Evolutionary conservation across 345 rosid species (phyloP).

Genomic region (Melaleuca alternifolia): DNA sequence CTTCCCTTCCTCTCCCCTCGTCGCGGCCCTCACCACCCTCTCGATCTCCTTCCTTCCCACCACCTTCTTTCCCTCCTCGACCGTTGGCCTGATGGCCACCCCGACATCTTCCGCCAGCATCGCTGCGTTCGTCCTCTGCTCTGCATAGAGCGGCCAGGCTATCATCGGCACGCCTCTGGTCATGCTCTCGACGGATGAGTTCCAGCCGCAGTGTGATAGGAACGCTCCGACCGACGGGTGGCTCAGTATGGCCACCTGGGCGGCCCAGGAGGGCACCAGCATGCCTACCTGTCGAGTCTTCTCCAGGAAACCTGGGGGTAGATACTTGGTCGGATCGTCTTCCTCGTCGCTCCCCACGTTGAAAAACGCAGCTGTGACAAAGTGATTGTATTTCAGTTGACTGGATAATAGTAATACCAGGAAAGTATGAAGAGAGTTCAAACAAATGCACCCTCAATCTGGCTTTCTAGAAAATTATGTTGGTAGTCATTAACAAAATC

Average conservation of each 20-base stretch:
- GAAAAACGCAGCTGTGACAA: conserved; percentile 5
- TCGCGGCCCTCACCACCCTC: conserved; percentile 14
- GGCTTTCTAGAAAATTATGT: too few species aligned
- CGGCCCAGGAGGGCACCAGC: conserved; percentile 22
- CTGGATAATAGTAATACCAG: neutral
- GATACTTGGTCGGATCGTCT: conserved; percentile 12
- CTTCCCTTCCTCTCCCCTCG: conserved; percentile 22
- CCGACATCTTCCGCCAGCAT: conserved; percentile 21
- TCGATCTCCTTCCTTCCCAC: conserved; percentile 23
- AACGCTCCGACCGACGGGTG: conserved; percentile 33
- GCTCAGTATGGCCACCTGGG: conserved; percentile 22
- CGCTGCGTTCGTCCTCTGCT: conserved; percentile 34
- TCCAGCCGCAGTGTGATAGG: conserved; percentile 48
- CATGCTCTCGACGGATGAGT: conserved; percentile 31
- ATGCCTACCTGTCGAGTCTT: conserved; percentile 16
- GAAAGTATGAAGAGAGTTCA: neutral
- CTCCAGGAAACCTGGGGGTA: conserved; percentile 29
- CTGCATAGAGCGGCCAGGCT: conserved; percentile 43
- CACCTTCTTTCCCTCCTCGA: neutral
- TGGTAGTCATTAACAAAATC: neutral
- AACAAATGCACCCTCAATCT: too few species aligned
- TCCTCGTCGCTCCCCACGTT: conserved; percentile 5
- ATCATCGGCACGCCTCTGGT: conserved; percentile 31
- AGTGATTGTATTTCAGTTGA: neutral
- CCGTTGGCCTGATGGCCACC: conserved; percentile 16